phyloP scores from a whole-genome alignment of 805 yeast genomes.

The Ogataea polymorpha region DNA sequence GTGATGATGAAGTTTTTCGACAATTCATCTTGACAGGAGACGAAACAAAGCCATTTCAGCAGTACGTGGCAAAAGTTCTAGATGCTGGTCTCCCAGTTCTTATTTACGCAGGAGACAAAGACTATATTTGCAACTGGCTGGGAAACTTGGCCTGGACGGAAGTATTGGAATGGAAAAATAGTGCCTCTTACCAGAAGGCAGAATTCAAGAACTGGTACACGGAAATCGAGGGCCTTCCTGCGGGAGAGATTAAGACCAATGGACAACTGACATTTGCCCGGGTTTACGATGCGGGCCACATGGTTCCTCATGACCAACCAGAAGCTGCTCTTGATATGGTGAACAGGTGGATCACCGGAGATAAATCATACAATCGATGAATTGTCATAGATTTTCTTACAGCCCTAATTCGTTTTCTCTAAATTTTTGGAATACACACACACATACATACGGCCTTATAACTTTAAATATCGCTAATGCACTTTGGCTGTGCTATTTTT shows the following conservation, averaged over 20 bases:
- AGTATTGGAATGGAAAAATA: slow-evolving; percentile 46
- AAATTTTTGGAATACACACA: too few relatives aligned
- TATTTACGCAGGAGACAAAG: slow-evolving; percentile 94
- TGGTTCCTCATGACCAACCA: slow-evolving; percentile 93
- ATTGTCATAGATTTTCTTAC: neutral
- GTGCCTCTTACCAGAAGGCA: slow-evolving; percentile 19
- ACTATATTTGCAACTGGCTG: slow-evolving; percentile 94
- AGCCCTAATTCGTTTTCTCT: too few relatives aligned
- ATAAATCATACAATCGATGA: slow-evolving; percentile 33
- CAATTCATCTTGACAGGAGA: slow-evolving; percentile 86
- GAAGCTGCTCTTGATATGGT: slow-evolving; percentile 74
- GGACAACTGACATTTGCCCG: slow-evolving; percentile 77
- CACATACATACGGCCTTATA: too few relatives aligned
- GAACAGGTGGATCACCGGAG: slow-evolving; percentile 80
- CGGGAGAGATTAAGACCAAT: slow-evolving; percentile 42
- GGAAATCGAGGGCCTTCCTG: slow-evolving; percentile 25
- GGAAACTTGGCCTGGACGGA: slow-evolving; percentile 89
- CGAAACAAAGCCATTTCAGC: slow-evolving; percentile 88
- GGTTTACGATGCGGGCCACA: slow-evolving; percentile 89
- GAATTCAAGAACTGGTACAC: slow-evolving; percentile 27
- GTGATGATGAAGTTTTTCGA: slow-evolving; percentile 75
- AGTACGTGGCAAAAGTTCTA: slow-evolving; percentile 65
- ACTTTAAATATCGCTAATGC: neutral
- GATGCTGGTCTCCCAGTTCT: slow-evolving; percentile 76
- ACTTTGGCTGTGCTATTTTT: neutral